Evolutionary conservation across 164 flowering plant species (phyloP).

Genomic region (Dillenia suffruticosa): DNA sequence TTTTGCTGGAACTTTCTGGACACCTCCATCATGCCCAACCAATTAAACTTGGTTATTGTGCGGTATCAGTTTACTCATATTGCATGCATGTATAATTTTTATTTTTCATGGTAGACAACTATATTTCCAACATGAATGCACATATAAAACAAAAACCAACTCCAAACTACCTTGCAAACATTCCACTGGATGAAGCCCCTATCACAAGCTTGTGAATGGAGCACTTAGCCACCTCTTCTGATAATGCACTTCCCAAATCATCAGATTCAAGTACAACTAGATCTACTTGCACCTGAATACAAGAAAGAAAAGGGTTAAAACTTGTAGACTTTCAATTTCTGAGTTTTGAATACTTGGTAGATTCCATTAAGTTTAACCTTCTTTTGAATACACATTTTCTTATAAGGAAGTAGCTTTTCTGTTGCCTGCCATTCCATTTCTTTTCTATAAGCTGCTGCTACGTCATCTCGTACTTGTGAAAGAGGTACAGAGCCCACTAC

Average conservation of each 20-base stretch:
- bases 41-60: too few species aligned
- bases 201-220: conserved; percentile 56
- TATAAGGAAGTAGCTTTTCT: conserved; percentile 61
- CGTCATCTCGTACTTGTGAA: conserved; percentile 70
- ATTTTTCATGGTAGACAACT: too few species aligned
- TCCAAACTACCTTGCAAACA: conserved; percentile 56
- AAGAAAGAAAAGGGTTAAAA: conserved; percentile 6
- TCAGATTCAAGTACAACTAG: conserved; percentile 60
- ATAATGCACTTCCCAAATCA: conserved; percentile 61
- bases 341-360: too few species aligned
- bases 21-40: too few species aligned
- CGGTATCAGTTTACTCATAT: too few species aligned
- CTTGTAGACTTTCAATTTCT: neutral
- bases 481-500: conserved; percentile 75
- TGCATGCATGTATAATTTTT: too few species aligned
- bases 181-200: conserved; percentile 57
- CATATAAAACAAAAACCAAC: too few species aligned
- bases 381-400: conserved; percentile 39
- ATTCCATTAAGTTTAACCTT: conserved; percentile 35
- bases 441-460: conserved; percentile 53
- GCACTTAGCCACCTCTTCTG: conserved; percentile 39
- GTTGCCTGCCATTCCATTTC: conserved; percentile 59
- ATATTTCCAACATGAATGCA: too few species aligned
- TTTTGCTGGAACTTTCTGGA: too few species aligned
- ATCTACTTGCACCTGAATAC: conserved; percentile 61